Evolutionary conservation across 2,329 filamentous ascomycete genomes (phyloP).

Genomic region (Fusarium guadeloupense): DNA sequence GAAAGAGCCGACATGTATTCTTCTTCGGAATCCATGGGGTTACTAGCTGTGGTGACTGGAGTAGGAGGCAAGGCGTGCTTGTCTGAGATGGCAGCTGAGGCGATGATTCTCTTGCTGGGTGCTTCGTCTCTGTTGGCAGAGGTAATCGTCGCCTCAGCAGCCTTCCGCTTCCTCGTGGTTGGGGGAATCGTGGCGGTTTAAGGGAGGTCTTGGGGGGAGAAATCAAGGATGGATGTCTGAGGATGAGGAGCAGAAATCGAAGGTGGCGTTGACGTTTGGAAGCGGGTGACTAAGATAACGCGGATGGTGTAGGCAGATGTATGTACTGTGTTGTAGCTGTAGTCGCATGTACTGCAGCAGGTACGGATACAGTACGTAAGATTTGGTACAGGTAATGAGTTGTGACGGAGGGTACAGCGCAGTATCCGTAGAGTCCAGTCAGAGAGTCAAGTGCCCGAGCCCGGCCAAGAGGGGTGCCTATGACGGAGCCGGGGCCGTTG

Average conservation of each 20-base stretch:
- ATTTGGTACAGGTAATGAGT: conserved; percentile 14
- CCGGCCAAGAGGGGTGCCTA: conserved; percentile 36
- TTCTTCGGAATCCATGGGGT: conserved; percentile 92
- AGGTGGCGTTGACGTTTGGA: conserved; percentile 35
- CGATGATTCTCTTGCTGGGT: conserved; percentile 65
- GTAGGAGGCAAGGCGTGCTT: conserved; percentile 63
- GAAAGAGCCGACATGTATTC: conserved; percentile 89
- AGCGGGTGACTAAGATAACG: conserved; percentile 37
- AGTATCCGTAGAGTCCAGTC: conserved; percentile 17
- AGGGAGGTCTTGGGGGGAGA: conserved; percentile 19
- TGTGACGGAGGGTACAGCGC: conserved; percentile 16
- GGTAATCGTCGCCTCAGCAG: conserved; percentile 70
- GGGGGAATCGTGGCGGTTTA: conserved; percentile 66
- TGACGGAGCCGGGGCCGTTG: conserved; percentile 33
- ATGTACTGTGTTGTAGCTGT: too few relatives aligned
- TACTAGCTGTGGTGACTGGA: conserved; percentile 62
- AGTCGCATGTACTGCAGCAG: neutral
- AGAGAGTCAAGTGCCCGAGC: conserved; percentile 34
- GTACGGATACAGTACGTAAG: neutral
- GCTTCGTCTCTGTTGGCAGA: conserved; percentile 54
- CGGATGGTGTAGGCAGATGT: conserved; percentile 2
- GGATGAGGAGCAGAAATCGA: conserved; percentile 24
- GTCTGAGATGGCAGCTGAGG: conserved; percentile 58
- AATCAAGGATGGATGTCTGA: conserved; percentile 24
- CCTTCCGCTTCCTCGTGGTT: conserved; percentile 68